phyloP scores from a whole-genome alignment of 176 grass and related monocot species.

The Juncus inflexus region DNA sequence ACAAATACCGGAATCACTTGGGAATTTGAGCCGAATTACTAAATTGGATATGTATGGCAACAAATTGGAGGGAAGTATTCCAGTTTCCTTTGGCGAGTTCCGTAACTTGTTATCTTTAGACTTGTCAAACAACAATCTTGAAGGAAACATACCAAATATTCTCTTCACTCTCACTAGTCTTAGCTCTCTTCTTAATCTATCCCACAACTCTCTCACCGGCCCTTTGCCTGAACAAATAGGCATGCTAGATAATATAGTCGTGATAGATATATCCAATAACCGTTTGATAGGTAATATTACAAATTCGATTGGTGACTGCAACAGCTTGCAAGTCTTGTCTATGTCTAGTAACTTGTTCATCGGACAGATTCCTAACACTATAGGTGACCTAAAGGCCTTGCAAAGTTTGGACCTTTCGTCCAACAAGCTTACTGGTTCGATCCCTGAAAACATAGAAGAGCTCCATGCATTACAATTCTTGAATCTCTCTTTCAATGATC shows the following conservation, averaged over 20 bases:
- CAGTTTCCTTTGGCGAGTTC: constrained; percentile 24
- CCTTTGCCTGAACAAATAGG: constrained; percentile 23
- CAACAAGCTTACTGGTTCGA: constrained; percentile 34
- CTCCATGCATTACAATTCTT: constrained; percentile 31
- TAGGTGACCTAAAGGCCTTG: constrained; percentile 41
- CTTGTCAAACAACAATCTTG: constrained; percentile 33
- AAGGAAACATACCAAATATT: constrained; percentile 23
- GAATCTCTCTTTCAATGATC: constrained; percentile 42
- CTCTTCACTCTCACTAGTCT: constrained; percentile 35
- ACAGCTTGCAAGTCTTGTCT: constrained; percentile 36
- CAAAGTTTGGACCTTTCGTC: constrained; percentile 39
- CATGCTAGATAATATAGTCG: constrained; percentile 14
- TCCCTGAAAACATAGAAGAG: constrained; percentile 26
- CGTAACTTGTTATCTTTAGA: constrained; percentile 27
- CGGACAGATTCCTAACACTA: constrained; percentile 25
- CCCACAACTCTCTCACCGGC: constrained; percentile 35
- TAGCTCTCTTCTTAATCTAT: constrained; percentile 39
- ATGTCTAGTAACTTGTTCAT: constrained; percentile 34
- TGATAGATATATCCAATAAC: constrained; percentile 36
- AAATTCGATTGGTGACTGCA: constrained; percentile 28
- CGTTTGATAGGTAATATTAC: constrained; percentile 27
- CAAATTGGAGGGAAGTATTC: constrained; percentile 29
- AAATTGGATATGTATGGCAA: constrained; percentile 29
- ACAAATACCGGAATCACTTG: constrained; percentile 21
- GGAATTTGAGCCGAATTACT: constrained; percentile 24